A percentile compares a stretch with the other conserved stretches of the same genome.
Conservation (phyloP, 345 rosid species). For the Melaleuca quinquenervia region DNA sequence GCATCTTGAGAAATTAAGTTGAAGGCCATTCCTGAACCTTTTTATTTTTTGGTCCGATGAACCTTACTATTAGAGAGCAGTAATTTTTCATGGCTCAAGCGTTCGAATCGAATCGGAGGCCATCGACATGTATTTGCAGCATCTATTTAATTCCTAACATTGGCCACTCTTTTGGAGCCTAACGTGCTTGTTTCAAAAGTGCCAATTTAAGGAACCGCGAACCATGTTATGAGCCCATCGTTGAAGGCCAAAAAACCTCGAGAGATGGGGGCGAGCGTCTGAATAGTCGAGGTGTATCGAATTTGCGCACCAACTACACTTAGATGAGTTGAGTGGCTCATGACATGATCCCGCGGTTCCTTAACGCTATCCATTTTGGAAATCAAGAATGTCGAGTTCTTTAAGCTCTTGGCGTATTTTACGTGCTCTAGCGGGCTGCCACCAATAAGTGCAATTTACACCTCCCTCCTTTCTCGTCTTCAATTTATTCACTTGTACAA, state of each 20-base stretch:
- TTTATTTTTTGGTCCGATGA: too few relatives aligned
- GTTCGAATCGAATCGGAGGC: not conserved
- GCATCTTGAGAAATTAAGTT: not conserved
- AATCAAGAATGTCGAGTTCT: not conserved
- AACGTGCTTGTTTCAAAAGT: not conserved
- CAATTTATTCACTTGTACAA: not conserved
- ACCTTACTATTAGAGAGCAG: not conserved
- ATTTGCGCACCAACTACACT: not conserved
- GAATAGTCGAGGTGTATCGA: not conserved
- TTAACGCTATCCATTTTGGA: not conserved
- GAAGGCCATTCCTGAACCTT: not conserved
- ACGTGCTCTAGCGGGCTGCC: not conserved
- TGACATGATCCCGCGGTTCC: not conserved
- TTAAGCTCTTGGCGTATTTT: not conserved
- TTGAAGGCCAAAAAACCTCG: not conserved
- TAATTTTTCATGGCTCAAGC: not conserved
- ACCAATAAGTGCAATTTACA: not conserved
- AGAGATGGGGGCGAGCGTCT: fast-evolving
- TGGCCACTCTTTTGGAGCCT: not conserved
- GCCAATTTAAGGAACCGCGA: not conserved
- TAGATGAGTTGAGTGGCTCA: not conserved
- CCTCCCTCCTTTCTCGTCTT: not conserved
- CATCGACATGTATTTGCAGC: not conserved
- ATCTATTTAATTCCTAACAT: not conserved
- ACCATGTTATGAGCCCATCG: not conserved